Evolutionary conservation across 2,329 filamentous ascomycete genomes (phyloP).

Genomic region (Nothophaeocryptopus gaeumannii): DNA sequence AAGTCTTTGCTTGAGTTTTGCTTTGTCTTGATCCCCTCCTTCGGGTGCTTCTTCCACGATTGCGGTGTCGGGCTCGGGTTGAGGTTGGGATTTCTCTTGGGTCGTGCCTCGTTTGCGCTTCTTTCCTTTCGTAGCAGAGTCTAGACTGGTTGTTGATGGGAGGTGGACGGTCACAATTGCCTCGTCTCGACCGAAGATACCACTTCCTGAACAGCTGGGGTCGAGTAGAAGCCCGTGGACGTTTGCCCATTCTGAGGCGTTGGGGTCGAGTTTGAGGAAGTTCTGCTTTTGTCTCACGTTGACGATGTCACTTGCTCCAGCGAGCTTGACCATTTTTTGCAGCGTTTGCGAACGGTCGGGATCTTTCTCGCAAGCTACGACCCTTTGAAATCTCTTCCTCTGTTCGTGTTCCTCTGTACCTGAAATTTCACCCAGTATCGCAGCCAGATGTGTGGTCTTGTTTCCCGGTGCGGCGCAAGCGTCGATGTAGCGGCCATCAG

Average conservation of each 20-base stretch:
- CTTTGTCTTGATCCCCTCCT: constrained; percentile 45
- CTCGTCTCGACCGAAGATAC: constrained; percentile 86
- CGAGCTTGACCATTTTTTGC: constrained; percentile 77
- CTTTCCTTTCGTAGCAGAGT: constrained; percentile 22
- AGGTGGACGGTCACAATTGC: constrained; percentile 64
- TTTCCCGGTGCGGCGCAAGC: constrained; percentile 94
- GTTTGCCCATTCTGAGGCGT: constrained; percentile 58
- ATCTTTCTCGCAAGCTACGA: constrained; percentile 82
- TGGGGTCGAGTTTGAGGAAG: constrained; percentile 73
- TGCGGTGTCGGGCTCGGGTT: constrained; percentile 8
- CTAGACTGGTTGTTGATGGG: constrained; percentile 36
- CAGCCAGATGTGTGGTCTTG: constrained; percentile 71
- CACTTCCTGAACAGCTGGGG: constrained; percentile 92
- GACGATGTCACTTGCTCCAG: constrained; percentile 66
- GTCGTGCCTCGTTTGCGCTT: constrained; percentile 32
- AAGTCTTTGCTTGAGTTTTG: constrained; percentile 62
- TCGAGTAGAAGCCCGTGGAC: constrained; percentile 84
- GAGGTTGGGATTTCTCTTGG: constrained; percentile 5
- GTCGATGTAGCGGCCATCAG: constrained; percentile 73
- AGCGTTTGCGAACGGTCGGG: constrained; percentile 68
- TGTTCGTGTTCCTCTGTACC: no score
- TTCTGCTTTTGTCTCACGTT: constrained; percentile 72
- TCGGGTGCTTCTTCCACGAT: constrained; percentile 29
- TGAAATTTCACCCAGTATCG: constrained; percentile 1
- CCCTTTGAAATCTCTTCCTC: constrained; percentile 27